A percentile compares a stretch with the other conserved stretches of the same genome.
Conservation (phyloP, 2,329 filamentous ascomycete species). For the Xylaria sp. region DNA sequence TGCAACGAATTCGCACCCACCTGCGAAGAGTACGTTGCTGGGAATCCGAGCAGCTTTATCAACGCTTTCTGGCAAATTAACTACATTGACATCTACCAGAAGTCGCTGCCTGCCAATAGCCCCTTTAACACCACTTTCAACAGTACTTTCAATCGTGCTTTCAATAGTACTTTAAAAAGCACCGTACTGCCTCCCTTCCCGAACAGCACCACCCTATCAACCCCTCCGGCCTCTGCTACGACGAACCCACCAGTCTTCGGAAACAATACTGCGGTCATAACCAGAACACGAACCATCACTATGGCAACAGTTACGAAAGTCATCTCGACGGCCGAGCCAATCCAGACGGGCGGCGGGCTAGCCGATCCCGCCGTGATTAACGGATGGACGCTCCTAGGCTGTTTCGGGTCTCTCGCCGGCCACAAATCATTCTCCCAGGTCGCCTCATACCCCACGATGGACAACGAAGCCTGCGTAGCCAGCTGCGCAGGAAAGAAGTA, state of each 20-base stretch:
- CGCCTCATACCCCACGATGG: slow-evolving; percentile 51
- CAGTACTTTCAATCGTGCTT: too few relatives aligned
- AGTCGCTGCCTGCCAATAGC: slow-evolving; percentile 24
- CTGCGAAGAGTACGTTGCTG: slow-evolving; percentile 59
- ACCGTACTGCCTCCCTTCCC: slow-evolving; percentile 26
- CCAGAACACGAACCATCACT: slow-evolving; percentile 45
- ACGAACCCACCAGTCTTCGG: slow-evolving; percentile 17
- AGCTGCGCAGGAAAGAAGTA: slow-evolving; percentile 52
- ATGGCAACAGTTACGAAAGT: slow-evolving; percentile 34
- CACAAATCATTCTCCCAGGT: slow-evolving; percentile 51
- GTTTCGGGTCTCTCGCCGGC: slow-evolving; percentile 53
- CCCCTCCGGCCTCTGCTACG: slow-evolving; percentile 17
- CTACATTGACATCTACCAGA: slow-evolving; percentile 61
- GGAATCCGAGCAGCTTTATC: slow-evolving; percentile 55
- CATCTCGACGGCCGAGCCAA: slow-evolving; percentile 39
- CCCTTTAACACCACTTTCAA: too few relatives aligned
- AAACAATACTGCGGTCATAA: slow-evolving; percentile 31
- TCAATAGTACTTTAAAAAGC: too few relatives aligned
- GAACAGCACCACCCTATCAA: slow-evolving; percentile 22
- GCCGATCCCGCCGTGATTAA: slow-evolving; percentile 36
- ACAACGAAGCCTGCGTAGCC: slow-evolving; percentile 52
- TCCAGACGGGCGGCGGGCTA: slow-evolving; percentile 30
- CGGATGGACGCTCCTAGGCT: slow-evolving; percentile 47
- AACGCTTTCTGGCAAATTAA: slow-evolving; percentile 64
- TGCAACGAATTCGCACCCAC: slow-evolving; percentile 56